Conservation (phyloP, 2,329 filamentous ascomycete species). For the Zymoseptoria brevis region DNA sequence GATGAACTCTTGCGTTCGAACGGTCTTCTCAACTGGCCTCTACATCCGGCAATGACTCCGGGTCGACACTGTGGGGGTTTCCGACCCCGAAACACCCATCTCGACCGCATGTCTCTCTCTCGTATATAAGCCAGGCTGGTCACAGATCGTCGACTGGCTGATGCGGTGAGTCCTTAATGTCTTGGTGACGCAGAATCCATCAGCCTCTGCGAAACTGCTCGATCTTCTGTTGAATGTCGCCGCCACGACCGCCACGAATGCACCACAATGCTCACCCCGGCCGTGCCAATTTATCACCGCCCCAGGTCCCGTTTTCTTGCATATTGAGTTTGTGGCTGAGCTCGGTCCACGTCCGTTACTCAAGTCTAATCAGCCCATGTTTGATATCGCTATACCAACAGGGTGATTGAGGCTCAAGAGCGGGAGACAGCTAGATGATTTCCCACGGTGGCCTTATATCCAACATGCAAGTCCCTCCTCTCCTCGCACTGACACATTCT, state of each 20-base stretch:
- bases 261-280: not conserved
- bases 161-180: no score
- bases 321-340: not conserved
- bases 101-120: no score
- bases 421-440: not conserved
- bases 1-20: not conserved
- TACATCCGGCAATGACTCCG: not conserved
- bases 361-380: not conserved
- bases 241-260: not conserved
- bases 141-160: no score
- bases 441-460: not conserved
- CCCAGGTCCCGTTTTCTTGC: not conserved
- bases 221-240: not conserved
- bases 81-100: not conserved
- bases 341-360: not conserved
- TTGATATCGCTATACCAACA: not conserved
- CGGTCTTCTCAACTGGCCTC: not conserved
- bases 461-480: not conserved
- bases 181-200: no score
- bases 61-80: not conserved
- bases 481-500: not conserved
- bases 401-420: not conserved
- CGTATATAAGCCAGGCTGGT: no score
- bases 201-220: no score
- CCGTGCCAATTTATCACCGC: not conserved